Conservation (phyloP, 768 basidiomycete genomes). For the Megacollybia marginata region DNA sequence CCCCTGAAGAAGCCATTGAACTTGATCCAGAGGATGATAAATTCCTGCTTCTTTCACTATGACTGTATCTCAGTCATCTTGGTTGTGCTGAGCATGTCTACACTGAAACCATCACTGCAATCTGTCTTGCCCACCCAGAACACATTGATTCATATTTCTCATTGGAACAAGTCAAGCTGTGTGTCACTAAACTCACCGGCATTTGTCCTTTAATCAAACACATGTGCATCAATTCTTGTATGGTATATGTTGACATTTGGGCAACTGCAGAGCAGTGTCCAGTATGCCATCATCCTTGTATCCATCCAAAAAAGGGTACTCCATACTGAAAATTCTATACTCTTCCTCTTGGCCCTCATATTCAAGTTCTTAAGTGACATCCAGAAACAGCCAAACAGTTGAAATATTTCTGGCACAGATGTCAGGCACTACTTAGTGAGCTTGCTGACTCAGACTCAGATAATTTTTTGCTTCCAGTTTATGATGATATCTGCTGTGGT, state of each 20-base stretch:
- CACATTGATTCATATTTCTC: slow-evolving; percentile 1
- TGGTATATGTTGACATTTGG: slow-evolving; percentile 19
- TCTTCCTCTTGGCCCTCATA: slow-evolving; percentile 13
- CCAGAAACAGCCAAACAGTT: background rate
- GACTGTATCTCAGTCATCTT: slow-evolving; percentile 1
- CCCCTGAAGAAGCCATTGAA: too few relatives aligned
- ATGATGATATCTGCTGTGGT: slow-evolving; percentile 8
- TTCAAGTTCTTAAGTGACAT: slow-evolving; percentile 15
- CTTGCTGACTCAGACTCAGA: too few relatives aligned
- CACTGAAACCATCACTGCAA: background rate
- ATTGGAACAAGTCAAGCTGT: slow-evolving; percentile 5
- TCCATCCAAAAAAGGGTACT: slow-evolving; percentile 9
- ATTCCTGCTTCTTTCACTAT: background rate
- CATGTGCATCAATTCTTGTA: slow-evolving; percentile 17
- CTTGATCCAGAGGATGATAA: background rate
- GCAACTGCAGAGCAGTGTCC: slow-evolving; percentile 14
- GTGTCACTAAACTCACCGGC: slow-evolving; percentile 8
- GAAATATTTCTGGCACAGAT: slow-evolving; percentile 3
- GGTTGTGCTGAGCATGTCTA: background rate
- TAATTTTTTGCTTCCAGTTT: too few relatives aligned
- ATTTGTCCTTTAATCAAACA: slow-evolving; percentile 14
- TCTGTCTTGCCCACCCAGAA: background rate
- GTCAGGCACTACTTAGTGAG: background rate
- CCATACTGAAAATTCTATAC: slow-evolving; percentile 10
- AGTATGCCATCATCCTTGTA: slow-evolving; percentile 21